phyloP scores from a whole-genome alignment of 371 early-diverging fungal genomes.

The Rhizopus microsporus region DNA sequence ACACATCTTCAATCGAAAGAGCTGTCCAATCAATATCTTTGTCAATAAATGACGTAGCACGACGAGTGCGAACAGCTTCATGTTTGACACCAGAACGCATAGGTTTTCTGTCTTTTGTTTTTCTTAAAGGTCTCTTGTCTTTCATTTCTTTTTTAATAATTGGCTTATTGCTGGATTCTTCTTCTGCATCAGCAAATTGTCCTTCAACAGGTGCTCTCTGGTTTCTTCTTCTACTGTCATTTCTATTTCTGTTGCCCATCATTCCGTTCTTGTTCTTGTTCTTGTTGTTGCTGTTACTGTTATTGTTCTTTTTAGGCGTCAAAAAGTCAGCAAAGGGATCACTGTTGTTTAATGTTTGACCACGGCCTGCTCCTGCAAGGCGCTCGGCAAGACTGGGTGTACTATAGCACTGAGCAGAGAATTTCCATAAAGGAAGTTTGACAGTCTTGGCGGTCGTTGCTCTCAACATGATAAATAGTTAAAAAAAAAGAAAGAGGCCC shows the following conservation, averaged over 20 bases:
- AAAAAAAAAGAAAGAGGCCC: slow-evolving; percentile 5
- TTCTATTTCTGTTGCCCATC: slow-evolving; percentile 5
- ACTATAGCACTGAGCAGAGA: neutral
- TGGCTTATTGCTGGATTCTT: neutral
- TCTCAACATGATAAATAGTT: slow-evolving; percentile 1
- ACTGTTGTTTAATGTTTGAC: slow-evolving; percentile 22
- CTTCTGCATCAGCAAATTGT: slow-evolving; percentile 34
- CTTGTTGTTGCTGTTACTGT: slow-evolving; percentile 8
- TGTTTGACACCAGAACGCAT: neutral
- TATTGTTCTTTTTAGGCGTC: slow-evolving; percentile 2
- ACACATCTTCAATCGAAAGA: slow-evolving; percentile 4
- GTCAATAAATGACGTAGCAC: slow-evolving; percentile 45
- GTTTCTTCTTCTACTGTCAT: slow-evolving; percentile 6
- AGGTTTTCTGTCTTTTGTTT: slow-evolving; percentile 8
- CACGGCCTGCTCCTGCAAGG: slow-evolving; percentile 47
- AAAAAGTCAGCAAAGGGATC: slow-evolving; percentile 46
- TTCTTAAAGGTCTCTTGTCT: neutral
- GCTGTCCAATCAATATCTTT: slow-evolving; percentile 50
- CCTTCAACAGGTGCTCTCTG: slow-evolving; percentile 6
- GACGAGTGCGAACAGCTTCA: slow-evolving; percentile 28
- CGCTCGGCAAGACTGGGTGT: slow-evolving; percentile 27
- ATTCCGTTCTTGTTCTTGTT: slow-evolving; percentile 14
- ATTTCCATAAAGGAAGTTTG: slow-evolving; percentile 1
- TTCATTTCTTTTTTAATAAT: slow-evolving; percentile 3
- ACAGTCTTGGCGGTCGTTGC: neutral